Base-by-base conservation (phyloP, 2,329 filamentous ascomycete species). In the Orbilia javanica region DNA sequence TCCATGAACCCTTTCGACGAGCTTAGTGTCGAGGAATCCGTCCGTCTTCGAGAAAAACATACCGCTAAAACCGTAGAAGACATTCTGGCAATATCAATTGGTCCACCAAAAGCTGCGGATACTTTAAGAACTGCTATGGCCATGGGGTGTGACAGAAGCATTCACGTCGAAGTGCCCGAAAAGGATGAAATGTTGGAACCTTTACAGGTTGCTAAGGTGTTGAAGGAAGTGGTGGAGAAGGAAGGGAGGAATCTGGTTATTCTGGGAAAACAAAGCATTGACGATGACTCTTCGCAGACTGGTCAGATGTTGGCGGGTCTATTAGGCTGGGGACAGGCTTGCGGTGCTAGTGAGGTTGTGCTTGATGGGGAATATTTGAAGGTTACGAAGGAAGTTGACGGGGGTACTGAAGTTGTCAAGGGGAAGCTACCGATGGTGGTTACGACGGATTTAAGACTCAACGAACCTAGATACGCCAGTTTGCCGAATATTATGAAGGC, bases 401-500 rank as follows among this genome's bases (percentile, higher is more conserved):
- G 96, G 8, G 96, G 96, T 81, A 92, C 93, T 42, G 96, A 98
- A 88, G 97, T 94, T 79, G 87, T 99, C 69, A 88, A 88, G 84
- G 90, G 93, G 0, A 93, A 92, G 87, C 86, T 99, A 85, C 96
- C 96, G 0, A 90, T 98, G 90, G 87, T 99, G 65, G 92, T 99
- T 82, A 99, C 96, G 79, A 97, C 96, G 79, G 96, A 99, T 87
- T 85, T 99, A 86, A 87, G 96, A 65, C 86, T 99, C 84, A 99
- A 99, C 83, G 93, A 96, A 89, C 96, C 96, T 76, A 88, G 96
- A 80, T 99, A 97, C 84, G 96, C 95, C 22, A 97, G 90, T 85
- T 85, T 99, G 89, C 95, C 94, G 63, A 98, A 98, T 84, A 98
- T 99, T 81, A 99, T 99, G 96, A 99, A 98, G 91, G 96, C 96